phyloP scores from a whole-genome alignment of 1,284 basidiomycete genomes.

The Cryptococcus sp. region DNA sequence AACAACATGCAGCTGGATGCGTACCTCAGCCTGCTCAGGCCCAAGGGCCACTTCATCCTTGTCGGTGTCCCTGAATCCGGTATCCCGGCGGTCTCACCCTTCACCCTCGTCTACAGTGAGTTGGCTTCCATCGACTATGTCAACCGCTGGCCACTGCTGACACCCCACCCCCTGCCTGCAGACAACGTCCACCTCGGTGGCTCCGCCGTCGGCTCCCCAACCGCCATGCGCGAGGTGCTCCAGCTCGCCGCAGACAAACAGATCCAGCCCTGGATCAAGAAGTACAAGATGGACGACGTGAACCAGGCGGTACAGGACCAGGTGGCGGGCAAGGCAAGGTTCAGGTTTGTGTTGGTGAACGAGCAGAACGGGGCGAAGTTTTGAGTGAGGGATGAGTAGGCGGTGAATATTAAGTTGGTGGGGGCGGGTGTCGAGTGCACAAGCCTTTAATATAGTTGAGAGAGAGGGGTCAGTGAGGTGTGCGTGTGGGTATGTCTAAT shows the following conservation, averaged over 20 bases:
- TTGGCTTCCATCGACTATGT: constrained; percentile 9
- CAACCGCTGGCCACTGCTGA: neutral
- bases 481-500: no score
- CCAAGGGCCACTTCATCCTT: constrained; percentile 48
- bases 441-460: no score
- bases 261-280: constrained; percentile 50
- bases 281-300: constrained; percentile 51
- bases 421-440: no score
- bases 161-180: constrained; percentile 10
- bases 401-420: neutral
- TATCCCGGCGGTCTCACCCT: constrained; percentile 21
- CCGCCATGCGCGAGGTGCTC: constrained; percentile 48
- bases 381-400: constrained; percentile 3
- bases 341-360: constrained; percentile 54
- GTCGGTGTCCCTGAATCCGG: constrained; percentile 47
- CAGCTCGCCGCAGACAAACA: constrained; percentile 43
- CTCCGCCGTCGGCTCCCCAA: constrained; percentile 50
- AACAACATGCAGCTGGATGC: constrained; percentile 44
- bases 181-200: constrained; percentile 44
- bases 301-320: constrained; percentile 52
- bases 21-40: constrained; percentile 49
- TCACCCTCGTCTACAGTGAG: constrained; percentile 32
- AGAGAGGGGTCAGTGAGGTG: no score
- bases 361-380: constrained; percentile 40
- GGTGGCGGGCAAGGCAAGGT: constrained; percentile 51